Percentiles rank a stretch among this genome's conserved stretches.
Evolutionary conservation across 2,329 filamentous ascomycete genomes (phyloP).

Genomic region (Cadophora sp.): DNA sequence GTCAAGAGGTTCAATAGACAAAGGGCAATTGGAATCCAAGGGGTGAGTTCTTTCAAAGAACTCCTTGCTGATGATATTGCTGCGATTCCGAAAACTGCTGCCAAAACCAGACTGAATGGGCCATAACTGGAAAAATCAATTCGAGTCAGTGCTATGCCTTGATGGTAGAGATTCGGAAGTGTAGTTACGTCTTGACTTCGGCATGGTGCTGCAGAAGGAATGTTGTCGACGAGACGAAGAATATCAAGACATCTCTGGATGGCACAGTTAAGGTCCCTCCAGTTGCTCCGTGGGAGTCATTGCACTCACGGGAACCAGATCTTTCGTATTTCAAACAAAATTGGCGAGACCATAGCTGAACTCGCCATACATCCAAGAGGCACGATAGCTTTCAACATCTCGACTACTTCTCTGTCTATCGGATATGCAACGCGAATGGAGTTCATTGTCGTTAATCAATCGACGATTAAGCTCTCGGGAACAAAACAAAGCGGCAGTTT

Average conservation of each 20-base stretch:
- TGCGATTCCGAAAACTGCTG: not conserved
- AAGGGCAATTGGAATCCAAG: not conserved
- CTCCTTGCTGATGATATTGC: not conserved
- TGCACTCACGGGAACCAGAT: not conserved
- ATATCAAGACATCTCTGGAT: not conserved
- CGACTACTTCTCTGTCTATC: not conserved
- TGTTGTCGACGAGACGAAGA: not conserved
- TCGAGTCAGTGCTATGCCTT: not conserved
- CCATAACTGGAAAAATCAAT: not conserved
- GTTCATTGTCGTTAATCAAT: not conserved
- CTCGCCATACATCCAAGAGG: not conserved
- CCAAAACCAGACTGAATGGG: not conserved
- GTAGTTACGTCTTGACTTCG: constrained; percentile 1
- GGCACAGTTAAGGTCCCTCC: not conserved
- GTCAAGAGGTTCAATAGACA: not conserved
- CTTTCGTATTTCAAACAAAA: not conserved
- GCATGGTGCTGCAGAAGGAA: not conserved
- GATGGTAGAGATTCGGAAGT: not conserved
- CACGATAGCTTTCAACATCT: not conserved
- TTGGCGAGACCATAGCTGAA: not conserved
- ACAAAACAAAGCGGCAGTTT: not conserved
- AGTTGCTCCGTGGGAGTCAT: not conserved
- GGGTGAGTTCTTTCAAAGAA: not conserved
- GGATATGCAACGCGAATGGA: not conserved
- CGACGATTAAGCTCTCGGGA: not conserved